Percentiles rank a stretch among this genome's conserved stretches.
Conservation (phyloP, 208 protist genomes). For the Crithidia brevicula region DNA sequence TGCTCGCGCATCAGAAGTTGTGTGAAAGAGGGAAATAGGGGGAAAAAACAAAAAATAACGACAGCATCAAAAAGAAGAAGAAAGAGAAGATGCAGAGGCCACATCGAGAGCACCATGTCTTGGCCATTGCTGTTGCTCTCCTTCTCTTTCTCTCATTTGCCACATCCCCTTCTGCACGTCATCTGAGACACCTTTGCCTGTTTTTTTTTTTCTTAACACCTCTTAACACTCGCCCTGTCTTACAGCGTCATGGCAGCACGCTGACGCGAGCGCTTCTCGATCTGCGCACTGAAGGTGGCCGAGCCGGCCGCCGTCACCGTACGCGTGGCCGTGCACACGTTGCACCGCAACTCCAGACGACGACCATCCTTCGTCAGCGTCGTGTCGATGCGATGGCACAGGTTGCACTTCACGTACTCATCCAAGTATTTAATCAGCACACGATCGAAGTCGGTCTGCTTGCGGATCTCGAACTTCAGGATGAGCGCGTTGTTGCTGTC, state of each 20-base stretch:
- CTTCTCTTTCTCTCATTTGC: too few relatives aligned
- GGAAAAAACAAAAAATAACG: too few relatives aligned
- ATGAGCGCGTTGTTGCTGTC: conserved; percentile 89
- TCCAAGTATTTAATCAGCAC: conserved; percentile 89
- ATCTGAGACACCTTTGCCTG: too few relatives aligned
- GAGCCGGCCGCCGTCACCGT: conserved; percentile 66
- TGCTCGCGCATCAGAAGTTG: too few relatives aligned
- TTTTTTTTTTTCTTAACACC: too few relatives aligned
- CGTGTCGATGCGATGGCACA: conserved; percentile 90
- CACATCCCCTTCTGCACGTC: too few relatives aligned
- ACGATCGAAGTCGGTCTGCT: conserved; percentile 78
- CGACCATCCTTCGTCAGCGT: conserved; percentile 83
- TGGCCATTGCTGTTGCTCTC: too few relatives aligned
- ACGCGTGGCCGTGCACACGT: conserved; percentile 80
- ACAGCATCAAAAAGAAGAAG: background rate
- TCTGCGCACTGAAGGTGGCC: conserved; percentile 78
- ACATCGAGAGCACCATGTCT: too few relatives aligned
- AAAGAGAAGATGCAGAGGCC: background rate
- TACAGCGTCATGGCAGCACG: conserved; percentile 65
- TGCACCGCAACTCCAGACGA: conserved; percentile 72
- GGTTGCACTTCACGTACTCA: conserved; percentile 92
- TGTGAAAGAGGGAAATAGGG: too few relatives aligned
- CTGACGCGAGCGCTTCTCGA: conserved; percentile 81
- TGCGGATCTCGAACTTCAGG: conserved; percentile 89
- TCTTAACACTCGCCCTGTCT: background rate